Percentiles rank a stretch among this genome's conserved stretches.
Evolutionary conservation across 2,329 filamentous ascomycete genomes (phyloP).

Genomic region (Pestalotiopsis sp.): DNA sequence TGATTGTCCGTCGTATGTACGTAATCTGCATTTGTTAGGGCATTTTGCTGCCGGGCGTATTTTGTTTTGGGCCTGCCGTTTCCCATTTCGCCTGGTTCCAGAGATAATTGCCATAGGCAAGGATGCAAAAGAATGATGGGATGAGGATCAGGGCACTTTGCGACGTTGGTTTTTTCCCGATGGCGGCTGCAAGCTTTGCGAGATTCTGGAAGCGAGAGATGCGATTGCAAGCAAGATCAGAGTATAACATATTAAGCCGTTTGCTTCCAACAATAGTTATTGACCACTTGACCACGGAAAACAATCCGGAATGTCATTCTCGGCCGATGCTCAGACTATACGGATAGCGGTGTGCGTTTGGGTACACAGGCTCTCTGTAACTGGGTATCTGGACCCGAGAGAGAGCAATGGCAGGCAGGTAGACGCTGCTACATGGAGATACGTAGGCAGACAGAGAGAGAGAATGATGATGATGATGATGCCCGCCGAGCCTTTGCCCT

Average conservation of each 20-base stretch:
- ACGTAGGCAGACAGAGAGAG: not conserved
- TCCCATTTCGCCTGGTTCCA: not conserved
- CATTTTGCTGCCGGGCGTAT: not conserved
- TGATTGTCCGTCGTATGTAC: not conserved
- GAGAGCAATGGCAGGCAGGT: not conserved
- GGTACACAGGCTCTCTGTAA: not conserved
- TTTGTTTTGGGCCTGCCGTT: not conserved
- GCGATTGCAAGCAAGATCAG: not conserved
- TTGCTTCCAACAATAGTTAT: not conserved
- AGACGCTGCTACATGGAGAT: not conserved
- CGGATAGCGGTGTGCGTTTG: not conserved
- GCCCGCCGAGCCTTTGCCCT: not conserved
- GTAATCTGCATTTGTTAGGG: not conserved
- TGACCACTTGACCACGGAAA: not conserved
- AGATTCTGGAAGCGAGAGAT: not conserved
- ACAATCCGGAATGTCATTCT: not conserved
- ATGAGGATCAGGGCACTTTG: not conserved
- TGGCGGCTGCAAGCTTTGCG: not conserved
- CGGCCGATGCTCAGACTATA: not conserved
- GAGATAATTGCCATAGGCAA: not conserved
- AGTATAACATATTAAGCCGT: not conserved
- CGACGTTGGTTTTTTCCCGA: not conserved
- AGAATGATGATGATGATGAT: not conserved
- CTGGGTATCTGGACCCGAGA: not conserved
- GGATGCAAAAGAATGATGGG: not conserved